Evolutionary conservation across 129 eudicot genomes (phyloP), one percentile per base, ranked within the genome.

Genomic region (Escallonia herrerae): DNA sequence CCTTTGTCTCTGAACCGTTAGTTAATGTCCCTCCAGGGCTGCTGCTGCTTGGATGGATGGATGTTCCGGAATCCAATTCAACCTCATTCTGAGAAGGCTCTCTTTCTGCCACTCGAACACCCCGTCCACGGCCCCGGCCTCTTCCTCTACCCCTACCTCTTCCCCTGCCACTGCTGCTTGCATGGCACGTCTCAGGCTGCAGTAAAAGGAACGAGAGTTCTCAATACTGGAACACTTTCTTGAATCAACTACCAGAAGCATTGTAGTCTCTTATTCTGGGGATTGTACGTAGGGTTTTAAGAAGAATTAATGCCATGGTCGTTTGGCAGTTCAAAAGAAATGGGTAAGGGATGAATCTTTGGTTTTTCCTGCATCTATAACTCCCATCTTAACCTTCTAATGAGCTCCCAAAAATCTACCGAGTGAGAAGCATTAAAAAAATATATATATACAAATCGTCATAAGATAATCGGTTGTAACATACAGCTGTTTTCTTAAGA

Each of bases 131-230:
- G 42, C 90, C 88, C 7, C 97, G 84, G 13, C 97, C 97, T 64
- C 97, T 82, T 50, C 95, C 95, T 61, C 96, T 77, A 63, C 96
- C 97, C 65, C 97, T 71, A 1, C 97, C 96, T 70, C 97, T 80
- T 59, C 96, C 97, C 72, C 94, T 82, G 63, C 90, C 86, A 42
- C 79, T 79, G 83, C 87, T 80, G 74, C 85, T 73, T 61, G 87
- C 60, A 40, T 84, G 87, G 50, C 71, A 64, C 53, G 59, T 66
- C 69, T 91, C 97, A 55, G 58, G 77, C 94, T 85, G 79, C 82
- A 83, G 75, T 43, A 48, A 67, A n/a, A 65, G 37, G 3, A 38
- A 45, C 11, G 55, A 41, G 5, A 51, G 4, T 51, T 10, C 14
- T 51, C 56, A 51, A 51, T 9, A 9, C 12, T 51, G n/a, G 56